Evolutionary conservation across 2,329 filamentous ascomycete genomes (phyloP).

Genomic region (Fusarium goolgardi): DNA sequence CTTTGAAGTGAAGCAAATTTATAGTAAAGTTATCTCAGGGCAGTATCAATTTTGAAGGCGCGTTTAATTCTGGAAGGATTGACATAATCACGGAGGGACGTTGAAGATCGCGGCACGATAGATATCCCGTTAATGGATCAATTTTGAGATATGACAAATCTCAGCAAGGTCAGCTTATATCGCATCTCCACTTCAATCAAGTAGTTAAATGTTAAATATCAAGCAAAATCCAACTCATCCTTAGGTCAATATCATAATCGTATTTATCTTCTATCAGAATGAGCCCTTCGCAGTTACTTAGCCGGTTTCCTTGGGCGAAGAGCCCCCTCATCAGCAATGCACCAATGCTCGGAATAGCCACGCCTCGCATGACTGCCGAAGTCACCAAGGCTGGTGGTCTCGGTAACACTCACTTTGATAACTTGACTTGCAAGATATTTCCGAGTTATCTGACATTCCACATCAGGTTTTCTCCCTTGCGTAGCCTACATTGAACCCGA

Average conservation of each 20-base stretch:
- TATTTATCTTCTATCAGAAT: constrained; percentile 28
- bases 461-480: constrained; percentile 51
- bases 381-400: constrained; percentile 55
- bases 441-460: neutral
- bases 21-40: neutral
- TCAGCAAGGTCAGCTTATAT: constrained; percentile 3
- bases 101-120: neutral
- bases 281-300: constrained; percentile 42
- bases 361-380: constrained; percentile 52
- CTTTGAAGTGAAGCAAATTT: neutral
- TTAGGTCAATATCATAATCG: neutral
- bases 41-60: neutral
- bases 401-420: constrained; percentile 43
- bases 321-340: constrained; percentile 52
- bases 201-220: constrained; percentile 10
- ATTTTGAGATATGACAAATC: constrained; percentile 32
- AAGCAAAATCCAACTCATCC: neutral
- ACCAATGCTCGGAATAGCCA: constrained; percentile 53
- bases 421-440: neutral
- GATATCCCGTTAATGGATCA: constrained; percentile 2
- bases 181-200: neutral
- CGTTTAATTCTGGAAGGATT: neutral
- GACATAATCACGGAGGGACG: neutral
- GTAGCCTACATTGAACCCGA: constrained; percentile 47
- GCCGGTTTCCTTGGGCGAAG: constrained; percentile 49